Base-by-base conservation (phyloP, 495 filamentous ascomycete genomes). In the Clavariopsis aquatica region DNA sequence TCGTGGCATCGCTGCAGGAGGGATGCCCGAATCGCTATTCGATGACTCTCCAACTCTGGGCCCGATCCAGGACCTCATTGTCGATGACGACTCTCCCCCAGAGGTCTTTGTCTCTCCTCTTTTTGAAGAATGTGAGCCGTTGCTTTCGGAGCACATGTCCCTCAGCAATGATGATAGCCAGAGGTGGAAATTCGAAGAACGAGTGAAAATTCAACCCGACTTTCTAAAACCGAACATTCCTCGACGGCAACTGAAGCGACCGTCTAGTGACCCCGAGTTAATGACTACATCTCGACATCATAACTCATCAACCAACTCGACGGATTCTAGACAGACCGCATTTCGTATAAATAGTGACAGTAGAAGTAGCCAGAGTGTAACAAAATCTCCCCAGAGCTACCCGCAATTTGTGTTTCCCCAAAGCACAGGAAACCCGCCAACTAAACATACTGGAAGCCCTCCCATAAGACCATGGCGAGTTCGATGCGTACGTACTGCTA, bases 401-500 rank as follows among this genome's bases (percentile, higher is more conserved):
- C 38, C 13, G n/a, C 2, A 8, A 8, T 43, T 43, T 17, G 13
- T 43, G 38, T 17, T 43, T 17, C 38, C 38, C 4, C 3, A 3
- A n/a, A 43, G 13, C 38, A 17, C 12, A 43, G 9, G 15, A 43
- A 17, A 3, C 38, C 38, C 8, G 38, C 38, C 31, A 38, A 58
- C 53, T 1, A 57, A 57, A 27, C 52, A 43, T 17, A 52, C 7
- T 1, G 52, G 53, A 4, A 36, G 49, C 22, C 23, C 24, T 34
- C 38, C 24, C 5, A 12, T 26, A 0, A 57, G 22, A n/a, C 62
- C 53, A 5, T 57, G 43, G 24, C 26, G 46, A 19, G 53, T 57
- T 10, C 38, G 54, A 7, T 53, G 41, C 1, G 45, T 31, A 19
- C 51, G 60, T 9, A 63, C 60, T 15, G 38, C 51, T 20, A 19